phyloP scores from a whole-genome alignment of 805 yeast genomes.

The Phaffomyces antillensis region DNA sequence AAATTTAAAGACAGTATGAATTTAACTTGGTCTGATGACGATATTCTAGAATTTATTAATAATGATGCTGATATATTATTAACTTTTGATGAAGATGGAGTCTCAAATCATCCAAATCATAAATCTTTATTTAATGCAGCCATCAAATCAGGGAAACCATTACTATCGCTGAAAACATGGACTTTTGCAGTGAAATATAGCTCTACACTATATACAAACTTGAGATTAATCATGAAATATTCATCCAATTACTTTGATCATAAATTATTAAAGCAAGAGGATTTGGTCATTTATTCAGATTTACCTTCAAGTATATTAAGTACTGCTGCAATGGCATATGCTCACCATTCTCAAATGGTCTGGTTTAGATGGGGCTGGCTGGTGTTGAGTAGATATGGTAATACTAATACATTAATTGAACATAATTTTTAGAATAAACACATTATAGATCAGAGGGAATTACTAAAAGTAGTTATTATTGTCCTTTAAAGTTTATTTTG shows the following conservation, averaged over 20 bases:
- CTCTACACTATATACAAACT: slow-evolving; percentile 25
- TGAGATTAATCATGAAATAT: not conserved
- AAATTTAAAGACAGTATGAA: slow-evolving; percentile 64
- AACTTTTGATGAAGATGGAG: slow-evolving; percentile 79
- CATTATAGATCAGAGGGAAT: no score
- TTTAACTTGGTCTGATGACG: slow-evolving; percentile 49
- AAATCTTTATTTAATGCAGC: slow-evolving; percentile 49
- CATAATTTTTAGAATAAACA: not conserved
- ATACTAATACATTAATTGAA: slow-evolving; percentile 54
- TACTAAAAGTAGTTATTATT: no score
- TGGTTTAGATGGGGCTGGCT: slow-evolving; percentile 95
- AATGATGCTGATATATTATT: slow-evolving; percentile 37
- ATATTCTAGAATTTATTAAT: slow-evolving; percentile 33
- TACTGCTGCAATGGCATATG: slow-evolving; percentile 70
- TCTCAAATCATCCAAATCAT: slow-evolving; percentile 88
- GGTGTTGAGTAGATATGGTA: slow-evolving; percentile 65
- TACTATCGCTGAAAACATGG: slow-evolving; percentile 28
- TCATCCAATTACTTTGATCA: not conserved
- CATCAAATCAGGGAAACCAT: slow-evolving; percentile 6
- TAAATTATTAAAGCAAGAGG: not conserved
- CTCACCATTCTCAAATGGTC: slow-evolving; percentile 85
- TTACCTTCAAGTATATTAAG: slow-evolving; percentile 25
- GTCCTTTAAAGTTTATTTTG: no score
- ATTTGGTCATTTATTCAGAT: slow-evolving; percentile 24
- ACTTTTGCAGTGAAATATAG: slow-evolving; percentile 39